Evolutionary conservation across 192 early-diverging fungal genomes (phyloP), one percentile per base, ranked within the genome.

Genomic region (Dissophora globulifera): DNA sequence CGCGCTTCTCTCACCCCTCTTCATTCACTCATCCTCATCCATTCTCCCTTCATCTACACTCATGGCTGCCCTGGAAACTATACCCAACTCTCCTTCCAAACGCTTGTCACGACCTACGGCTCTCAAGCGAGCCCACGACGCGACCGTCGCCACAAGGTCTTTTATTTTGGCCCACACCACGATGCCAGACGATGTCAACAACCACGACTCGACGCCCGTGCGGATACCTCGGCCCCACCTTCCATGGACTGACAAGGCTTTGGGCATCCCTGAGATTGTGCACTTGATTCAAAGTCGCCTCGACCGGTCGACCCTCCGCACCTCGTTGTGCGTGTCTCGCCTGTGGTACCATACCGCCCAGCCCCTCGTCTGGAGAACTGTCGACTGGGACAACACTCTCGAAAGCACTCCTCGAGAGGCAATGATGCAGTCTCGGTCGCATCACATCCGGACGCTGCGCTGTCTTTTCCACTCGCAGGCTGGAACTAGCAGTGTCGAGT

Each of bases 301-400:
- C 16, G 23, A 46, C 22, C 49, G 57, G 2, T 12, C 57, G 10
- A 32, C 63, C 1, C 58, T 76, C 19, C 20, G 35, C 15, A n/a
- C 16, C 22, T 67, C 72, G 3, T 50, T 76, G 13, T 52, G 43
- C 15, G 30, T 67, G 11, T 38, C 58, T 0, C 33, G 52, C 4
- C 40, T 56, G 1, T 76, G 72, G 72, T 48, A 67, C n/a, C 22
- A 32, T 0, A 25, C 53, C n/a, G 72, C 63, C 15, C 63, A 56
- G 2, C 62, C 31, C 20, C 50, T 76, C 5, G 51, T 67, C 33
- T 76, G 72, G 72, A n/a, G 30, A 8, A 33, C 51, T 2, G 52
- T 67, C 17, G 51, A 62, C 17, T 76, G 72, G 72, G 63, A 76
- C 11, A 76, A 76, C 31, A 67, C 72, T 4, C n/a, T 48, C 2